Base-by-base conservation (phyloP, 2,329 filamentous ascomycete genomes). In the Claviceps digitariae region DNA sequence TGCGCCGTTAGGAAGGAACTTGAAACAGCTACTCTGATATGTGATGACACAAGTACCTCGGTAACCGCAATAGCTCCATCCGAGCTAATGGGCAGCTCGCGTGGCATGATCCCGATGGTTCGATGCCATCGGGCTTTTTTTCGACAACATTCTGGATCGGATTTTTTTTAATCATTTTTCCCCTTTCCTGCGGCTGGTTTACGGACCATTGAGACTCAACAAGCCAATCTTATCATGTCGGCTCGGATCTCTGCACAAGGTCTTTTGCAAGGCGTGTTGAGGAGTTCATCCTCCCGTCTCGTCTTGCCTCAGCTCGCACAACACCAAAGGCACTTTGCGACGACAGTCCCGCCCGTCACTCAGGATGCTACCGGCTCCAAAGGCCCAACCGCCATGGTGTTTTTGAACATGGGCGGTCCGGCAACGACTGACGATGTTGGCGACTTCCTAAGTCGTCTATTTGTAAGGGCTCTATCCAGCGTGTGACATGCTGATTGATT, bases 361-460 rank as follows among this genome's bases (percentile, higher is more conserved):
- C 88, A 94, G 67, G 78, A 89, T 76, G 75, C 79, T 7, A 79
- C 79, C 1, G 80, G 78, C 13, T 78, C 77, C 44, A 76, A 87
- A 64, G 91, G 91, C 0, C 90, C 90, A 8, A 98, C 93, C 4
- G 93, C 93, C 45, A 97, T 98, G 82, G 93, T 98, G 15, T 96
- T 98, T 65, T 81, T 98, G 72, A 98, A 98, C 71, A 98, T 98
- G 93, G 93, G 93, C 56, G 93, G 93, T 0, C 93, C 93, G 3
- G 87, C 88, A 1, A 95, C 87, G 4, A 86, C 85, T 4, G 81
- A 84, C 60, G 90, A 98, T 72, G 93, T 98, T 38, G 84, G 85
- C 61, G 82, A 85, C 69, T 98, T 97, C 65, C 73, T 98, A 48
- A 93, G 86, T 67, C 83, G 90, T 61, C 75, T 98, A 60, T 98